phyloP scores from a whole-genome alignment of 2,329 filamentous ascomycete species.

The Penicillium sp. region DNA sequence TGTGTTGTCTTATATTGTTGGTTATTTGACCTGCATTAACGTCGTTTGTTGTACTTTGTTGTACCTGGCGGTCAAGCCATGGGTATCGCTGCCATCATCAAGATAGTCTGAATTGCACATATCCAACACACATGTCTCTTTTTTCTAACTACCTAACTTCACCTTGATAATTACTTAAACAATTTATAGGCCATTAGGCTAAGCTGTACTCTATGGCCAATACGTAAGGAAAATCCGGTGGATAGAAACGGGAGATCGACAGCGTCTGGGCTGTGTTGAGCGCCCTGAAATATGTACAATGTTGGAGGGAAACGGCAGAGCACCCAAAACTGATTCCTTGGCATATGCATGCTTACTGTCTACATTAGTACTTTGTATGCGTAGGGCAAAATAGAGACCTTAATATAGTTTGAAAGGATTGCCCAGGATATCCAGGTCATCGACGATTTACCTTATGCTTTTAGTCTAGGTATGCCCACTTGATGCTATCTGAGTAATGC shows the following conservation, averaged over 20 bases:
- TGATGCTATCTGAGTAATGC: neutral
- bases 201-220: neutral
- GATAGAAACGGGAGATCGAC: slow-evolving; percentile 1
- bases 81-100: neutral
- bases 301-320: neutral
- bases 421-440: too few relatives aligned
- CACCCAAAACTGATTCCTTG: neutral
- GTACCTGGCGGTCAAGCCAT: neutral
- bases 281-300: neutral
- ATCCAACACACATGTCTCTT: neutral
- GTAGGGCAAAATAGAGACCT: neutral
- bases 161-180: neutral
- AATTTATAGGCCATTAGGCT: too few relatives aligned
- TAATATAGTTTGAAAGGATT: neutral
- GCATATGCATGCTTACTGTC: neutral
- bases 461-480: neutral
- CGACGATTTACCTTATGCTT: too few relatives aligned
- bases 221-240: neutral
- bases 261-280: neutral
- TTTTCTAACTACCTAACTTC: neutral
- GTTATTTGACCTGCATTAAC: neutral
- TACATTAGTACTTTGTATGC: neutral
- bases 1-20: neutral
- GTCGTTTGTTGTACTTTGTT: neutral
- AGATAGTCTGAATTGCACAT: neutral